A percentile compares a stretch with the other conserved stretches of the same genome.
Conservation (phyloP, 176 grass and related monocot genomes). For the Chrysopogon serrulatus region DNA sequence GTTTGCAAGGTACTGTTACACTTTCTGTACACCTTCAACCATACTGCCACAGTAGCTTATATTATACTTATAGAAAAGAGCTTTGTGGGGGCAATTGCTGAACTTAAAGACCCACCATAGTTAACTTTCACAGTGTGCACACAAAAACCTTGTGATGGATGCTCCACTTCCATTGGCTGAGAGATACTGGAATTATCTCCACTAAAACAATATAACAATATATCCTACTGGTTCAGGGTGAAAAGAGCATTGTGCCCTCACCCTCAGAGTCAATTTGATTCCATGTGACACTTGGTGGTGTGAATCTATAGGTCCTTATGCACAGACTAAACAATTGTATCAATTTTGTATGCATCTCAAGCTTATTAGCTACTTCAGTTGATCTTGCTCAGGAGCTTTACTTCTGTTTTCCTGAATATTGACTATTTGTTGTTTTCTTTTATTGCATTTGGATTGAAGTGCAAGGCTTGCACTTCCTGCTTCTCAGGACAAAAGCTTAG, state of each 20-base stretch:
- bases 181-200: not conserved
- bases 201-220: not conserved
- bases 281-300: not conserved
- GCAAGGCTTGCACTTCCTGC: constrained; percentile 80
- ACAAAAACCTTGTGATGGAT: not conserved
- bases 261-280: not conserved
- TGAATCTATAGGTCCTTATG: constrained; percentile 9
- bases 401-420: constrained; percentile 2
- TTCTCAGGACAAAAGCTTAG: constrained; percentile 54
- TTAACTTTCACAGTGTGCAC: not conserved
- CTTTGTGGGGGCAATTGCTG: not conserved
- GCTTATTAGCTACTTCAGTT: not conserved
- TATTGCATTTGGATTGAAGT: constrained; percentile 38
- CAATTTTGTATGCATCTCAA: not conserved
- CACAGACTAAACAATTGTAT: not conserved
- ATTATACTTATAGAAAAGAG: constrained; percentile 13
- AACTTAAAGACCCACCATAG: constrained; percentile 6
- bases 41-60: constrained; percentile 8
- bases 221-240: not conserved
- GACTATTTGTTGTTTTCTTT: constrained; percentile 9
- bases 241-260: not conserved
- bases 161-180: not conserved
- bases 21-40: not conserved
- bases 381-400: not conserved
- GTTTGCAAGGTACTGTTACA: constrained; percentile 67